phyloP scores from a whole-genome alignment of 768 basidiomycete species.

The Auricularia cornea region DNA sequence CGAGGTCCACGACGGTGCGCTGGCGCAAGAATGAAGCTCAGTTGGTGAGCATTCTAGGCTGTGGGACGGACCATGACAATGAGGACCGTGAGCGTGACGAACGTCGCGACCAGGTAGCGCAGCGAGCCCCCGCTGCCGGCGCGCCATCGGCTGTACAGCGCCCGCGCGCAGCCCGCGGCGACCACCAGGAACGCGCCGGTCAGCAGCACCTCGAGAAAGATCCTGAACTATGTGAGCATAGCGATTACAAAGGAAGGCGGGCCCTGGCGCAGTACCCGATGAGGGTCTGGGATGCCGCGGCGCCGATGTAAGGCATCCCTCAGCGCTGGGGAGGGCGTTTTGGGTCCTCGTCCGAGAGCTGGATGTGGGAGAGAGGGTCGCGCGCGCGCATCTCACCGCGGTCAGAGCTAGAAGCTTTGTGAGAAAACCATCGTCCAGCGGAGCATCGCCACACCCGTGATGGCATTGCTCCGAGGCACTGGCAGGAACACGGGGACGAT shows the following conservation, averaged over 20 bases:
- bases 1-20: neutral
- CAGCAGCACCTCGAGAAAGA: neutral
- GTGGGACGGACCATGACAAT: neutral
- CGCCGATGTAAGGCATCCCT: neutral
- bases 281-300: neutral
- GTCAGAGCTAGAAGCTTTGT: too few relatives aligned
- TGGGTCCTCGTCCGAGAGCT: too few relatives aligned
- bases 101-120: neutral
- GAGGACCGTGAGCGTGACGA: neutral
- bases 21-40: neutral
- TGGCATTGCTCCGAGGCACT: too few relatives aligned
- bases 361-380: too few relatives aligned
- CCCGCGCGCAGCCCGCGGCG: neutral
- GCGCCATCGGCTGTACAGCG: neutral
- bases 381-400: too few relatives aligned
- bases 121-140: neutral
- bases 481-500: too few relatives aligned
- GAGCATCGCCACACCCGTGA: too few relatives aligned
- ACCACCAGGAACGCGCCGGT: neutral
- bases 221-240: neutral
- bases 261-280: neutral
- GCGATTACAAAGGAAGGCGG: neutral
- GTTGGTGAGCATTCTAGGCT: too few relatives aligned
- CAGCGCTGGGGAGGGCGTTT: too few relatives aligned
- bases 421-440: too few relatives aligned